Conservation (phyloP, 1,139 yeast species). For the Taphrina confusa region DNA sequence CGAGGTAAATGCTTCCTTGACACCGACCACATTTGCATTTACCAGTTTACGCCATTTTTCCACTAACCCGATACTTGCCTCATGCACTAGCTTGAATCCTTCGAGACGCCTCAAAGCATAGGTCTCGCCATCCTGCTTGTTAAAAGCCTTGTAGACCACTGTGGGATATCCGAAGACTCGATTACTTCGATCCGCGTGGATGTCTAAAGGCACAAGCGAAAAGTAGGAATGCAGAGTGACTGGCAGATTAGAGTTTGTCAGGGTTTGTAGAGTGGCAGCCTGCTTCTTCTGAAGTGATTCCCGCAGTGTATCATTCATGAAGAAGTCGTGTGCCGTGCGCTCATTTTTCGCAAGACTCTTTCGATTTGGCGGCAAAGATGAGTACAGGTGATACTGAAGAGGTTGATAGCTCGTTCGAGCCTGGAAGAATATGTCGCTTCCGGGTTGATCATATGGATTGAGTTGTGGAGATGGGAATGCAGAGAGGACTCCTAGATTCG, state of each 20-base stretch:
- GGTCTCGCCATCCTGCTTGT: conserved; percentile 74
- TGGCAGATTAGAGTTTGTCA: conserved; percentile 66
- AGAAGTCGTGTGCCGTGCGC: conserved; percentile 66
- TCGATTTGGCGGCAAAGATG: conserved; percentile 84
- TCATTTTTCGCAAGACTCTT: conserved; percentile 66
- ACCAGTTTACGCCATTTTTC: conserved; percentile 57
- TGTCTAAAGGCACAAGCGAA: conserved; percentile 81
- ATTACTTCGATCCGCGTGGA: conserved; percentile 55
- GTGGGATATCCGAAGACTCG: conserved; percentile 63
- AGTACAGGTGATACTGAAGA: conserved; percentile 81
- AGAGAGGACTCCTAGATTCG: conserved; percentile 19
- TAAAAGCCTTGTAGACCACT: conserved; percentile 74
- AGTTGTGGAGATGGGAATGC: conserved; percentile 31
- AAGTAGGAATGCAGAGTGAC: conserved; percentile 80
- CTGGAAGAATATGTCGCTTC: conserved; percentile 38
- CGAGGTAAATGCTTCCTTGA: conserved; percentile 83
- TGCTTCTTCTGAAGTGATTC: conserved; percentile 71
- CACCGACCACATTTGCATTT: conserved; percentile 62
- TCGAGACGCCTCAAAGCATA: conserved; percentile 77
- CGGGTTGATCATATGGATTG: conserved; percentile 16
- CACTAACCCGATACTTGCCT: conserved; percentile 56
- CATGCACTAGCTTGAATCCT: conserved; percentile 60
- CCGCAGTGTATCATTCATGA: conserved; percentile 71
- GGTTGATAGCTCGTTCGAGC: conserved; percentile 49
- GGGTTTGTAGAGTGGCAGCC: conserved; percentile 74